Percentiles rank a stretch among this genome's conserved stretches.
These are phyloP conservation scores for Sophora flavescens DNA, from an alignment of 306 rosid genomes.

Conservation along the genomic window DNA sequence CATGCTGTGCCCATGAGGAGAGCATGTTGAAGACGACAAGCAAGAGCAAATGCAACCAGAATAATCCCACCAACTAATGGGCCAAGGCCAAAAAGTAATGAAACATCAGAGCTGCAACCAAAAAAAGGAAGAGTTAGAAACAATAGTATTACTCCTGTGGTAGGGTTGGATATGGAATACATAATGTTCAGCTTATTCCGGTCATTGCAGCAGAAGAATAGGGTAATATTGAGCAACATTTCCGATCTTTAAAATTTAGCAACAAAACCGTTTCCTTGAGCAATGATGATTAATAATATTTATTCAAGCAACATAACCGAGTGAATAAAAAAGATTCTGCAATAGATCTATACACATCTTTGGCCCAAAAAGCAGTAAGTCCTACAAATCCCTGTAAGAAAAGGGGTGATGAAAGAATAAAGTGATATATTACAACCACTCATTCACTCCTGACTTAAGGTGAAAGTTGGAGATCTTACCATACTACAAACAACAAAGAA, in stretches of 20 bases:
- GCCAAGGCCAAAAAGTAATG: constrained; percentile 94
- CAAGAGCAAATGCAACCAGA: constrained; percentile 81
- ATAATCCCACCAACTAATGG: constrained; percentile 87
- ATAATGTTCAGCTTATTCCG: background rate
- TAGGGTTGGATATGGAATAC: background rate
- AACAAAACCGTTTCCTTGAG: constrained; percentile 9
- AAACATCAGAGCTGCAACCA: constrained; percentile 87
- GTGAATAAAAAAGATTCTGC: background rate
- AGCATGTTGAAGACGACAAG: constrained; percentile 88
- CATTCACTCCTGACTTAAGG: background rate
- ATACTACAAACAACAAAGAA: too few species aligned
- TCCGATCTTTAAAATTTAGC: constrained; percentile 10
- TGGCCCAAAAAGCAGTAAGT: background rate
- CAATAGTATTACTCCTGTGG: constrained; percentile 34
- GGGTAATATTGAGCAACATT: constrained; percentile 21
- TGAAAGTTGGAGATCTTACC: too few species aligned
- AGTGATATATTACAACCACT: background rate
- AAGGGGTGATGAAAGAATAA: background rate
- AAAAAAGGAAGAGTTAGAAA: constrained; percentile 3
- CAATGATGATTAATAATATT: constrained; percentile 14
- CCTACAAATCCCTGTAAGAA: constrained; percentile 20
- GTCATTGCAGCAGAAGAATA: constrained; percentile 27
- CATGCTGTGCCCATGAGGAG: constrained; percentile 95
- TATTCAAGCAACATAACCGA: constrained; percentile 9
- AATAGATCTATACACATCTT: background rate